Base-by-base conservation (phyloP, 2,329 filamentous ascomycete species). In the Fusarium clavum region DNA sequence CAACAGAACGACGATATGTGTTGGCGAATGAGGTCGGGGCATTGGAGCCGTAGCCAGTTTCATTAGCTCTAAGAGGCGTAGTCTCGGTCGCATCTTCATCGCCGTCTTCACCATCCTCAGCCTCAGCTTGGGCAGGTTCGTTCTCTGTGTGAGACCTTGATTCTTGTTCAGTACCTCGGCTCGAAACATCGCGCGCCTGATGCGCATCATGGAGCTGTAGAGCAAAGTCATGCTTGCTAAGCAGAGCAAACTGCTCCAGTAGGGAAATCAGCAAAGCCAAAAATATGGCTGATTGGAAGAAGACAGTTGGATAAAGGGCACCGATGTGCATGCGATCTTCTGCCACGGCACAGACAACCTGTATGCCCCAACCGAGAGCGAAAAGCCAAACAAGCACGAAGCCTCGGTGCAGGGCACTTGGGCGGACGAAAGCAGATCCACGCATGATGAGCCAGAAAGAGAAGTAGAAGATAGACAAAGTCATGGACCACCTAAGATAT, bases 351-450 rank as follows among this genome's bases (percentile, higher is more conserved):
- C 90, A 86, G 46, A 87, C 83, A 16, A 97, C 88, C 59, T 97
- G 86, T 43, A 92, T 74, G 4, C 87, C 81, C 90, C 94, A 98
- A 41, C 89, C 88, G 1, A 94, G 79, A 32, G 88, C 77, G 77
- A 94, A 98, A 47, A 97, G 85, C 94, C 96, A 98, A 12, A 97
- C 86, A 46, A 94, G 85, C 53, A 88, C 86, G 78, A 96, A 98
- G 8, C 91, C 87, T 22, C 95, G 88, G 62, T 97, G 93, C 9
- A 98, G 87, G 6, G 95, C 95, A 20, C 92, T 96, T 3, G 96
- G 95, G 16, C 95, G 88, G 49, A 92, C 88, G 66, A 91, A 92
- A 75, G 94, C 91, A 18, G 93, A 92, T 4, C 92, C 90, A 20
- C 91, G 88, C 74, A 94, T 90, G 38, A 97, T 85, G 69, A 94